Conservation (phyloP, 169 alveolate species). For the Plasmodium gonderi region DNA sequence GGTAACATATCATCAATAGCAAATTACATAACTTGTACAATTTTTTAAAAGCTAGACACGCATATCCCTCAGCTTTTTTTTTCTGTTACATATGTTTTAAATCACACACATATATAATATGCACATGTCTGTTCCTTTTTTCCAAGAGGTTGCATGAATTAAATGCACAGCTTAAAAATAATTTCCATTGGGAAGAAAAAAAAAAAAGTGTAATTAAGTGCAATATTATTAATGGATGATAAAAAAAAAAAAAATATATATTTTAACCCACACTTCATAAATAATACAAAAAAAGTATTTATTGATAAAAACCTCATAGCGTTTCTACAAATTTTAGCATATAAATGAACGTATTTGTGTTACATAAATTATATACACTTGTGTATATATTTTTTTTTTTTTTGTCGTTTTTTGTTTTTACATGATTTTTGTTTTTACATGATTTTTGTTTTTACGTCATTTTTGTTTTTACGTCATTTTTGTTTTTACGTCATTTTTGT, state of each 20-base stretch:
- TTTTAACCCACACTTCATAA: neutral
- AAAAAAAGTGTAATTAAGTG: constrained; percentile 34
- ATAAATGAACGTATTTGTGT: constrained; percentile 9
- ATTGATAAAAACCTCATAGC: neutral
- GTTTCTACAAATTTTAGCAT: constrained; percentile 1
- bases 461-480: too few relatives aligned
- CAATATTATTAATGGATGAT: constrained; percentile 39
- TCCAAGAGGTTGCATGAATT: constrained; percentile 2
- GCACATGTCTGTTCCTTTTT: neutral
- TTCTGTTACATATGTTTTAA: neutral
- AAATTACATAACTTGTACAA: neutral
- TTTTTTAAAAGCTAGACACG: neutral
- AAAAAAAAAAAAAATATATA: constrained; percentile 34
- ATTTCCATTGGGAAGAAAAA: constrained; percentile 17
- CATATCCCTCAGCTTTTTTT: neutral
- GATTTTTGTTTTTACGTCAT: too few relatives aligned
- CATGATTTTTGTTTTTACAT: neutral
- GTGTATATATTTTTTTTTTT: constrained; percentile 13
- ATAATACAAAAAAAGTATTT: constrained; percentile 8
- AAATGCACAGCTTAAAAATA: neutral
- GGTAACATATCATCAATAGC: neutral
- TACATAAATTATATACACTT: constrained; percentile 6
- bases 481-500: too few relatives aligned
- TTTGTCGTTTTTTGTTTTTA: neutral
- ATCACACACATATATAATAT: neutral